A percentile compares a stretch with the other conserved stretches of the same genome.
Conservation (phyloP, 2,329 filamentous ascomycete species). For the Neofusicoccum cordaticola region DNA sequence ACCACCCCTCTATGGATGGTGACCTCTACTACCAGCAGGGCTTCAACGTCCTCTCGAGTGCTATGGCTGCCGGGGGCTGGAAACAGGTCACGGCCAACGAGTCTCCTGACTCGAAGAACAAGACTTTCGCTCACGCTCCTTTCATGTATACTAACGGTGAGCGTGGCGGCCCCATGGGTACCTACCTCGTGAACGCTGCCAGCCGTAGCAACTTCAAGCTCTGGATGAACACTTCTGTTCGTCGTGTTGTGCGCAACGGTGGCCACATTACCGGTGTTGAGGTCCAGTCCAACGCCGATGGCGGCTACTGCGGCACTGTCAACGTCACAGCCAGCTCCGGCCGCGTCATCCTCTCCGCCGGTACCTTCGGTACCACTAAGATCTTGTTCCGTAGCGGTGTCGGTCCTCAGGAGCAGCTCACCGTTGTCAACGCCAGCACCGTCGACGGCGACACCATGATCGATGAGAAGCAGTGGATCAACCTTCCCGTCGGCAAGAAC, state of each 20-base stretch:
- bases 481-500: conserved; percentile 52
- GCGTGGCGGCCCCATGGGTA: conserved; percentile 67
- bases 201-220: conserved; percentile 64
- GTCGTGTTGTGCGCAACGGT: conserved; percentile 62
- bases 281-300: conserved; percentile 58
- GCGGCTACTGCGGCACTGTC: conserved; percentile 59
- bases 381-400: conserved; percentile 68
- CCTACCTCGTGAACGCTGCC: conserved; percentile 64
- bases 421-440: conserved; percentile 43
- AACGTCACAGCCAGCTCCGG: conserved; percentile 59
- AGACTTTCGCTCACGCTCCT: conserved; percentile 60
- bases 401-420: conserved; percentile 54
- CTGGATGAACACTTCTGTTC: conserved; percentile 64
- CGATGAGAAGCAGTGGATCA: conserved; percentile 47
- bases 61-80: conserved; percentile 62
- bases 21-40: conserved; percentile 66
- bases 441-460: conserved; percentile 44
- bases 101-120: conserved; percentile 62
- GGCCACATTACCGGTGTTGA: conserved; percentile 66
- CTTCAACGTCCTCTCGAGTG: conserved; percentile 60
- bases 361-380: conserved; percentile 68
- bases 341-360: conserved; percentile 66
- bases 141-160: conserved; percentile 68
- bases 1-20: conserved; percentile 63
- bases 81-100: conserved; percentile 59